phyloP scores from a whole-genome alignment of 208 protist genomes.

The Entamoeba invadens region DNA sequence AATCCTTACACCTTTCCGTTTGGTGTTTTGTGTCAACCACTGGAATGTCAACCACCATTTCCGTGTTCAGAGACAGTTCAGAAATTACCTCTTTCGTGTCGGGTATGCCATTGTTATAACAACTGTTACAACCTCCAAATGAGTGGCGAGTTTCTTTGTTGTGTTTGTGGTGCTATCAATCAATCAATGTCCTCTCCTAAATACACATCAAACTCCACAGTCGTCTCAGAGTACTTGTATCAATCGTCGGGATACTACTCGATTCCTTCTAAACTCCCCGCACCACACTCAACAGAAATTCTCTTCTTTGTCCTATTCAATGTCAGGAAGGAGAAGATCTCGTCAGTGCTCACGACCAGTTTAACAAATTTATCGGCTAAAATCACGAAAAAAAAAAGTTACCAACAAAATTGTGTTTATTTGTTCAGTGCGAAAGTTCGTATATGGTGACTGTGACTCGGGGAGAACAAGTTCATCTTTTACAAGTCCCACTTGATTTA shows the following conservation, averaged over 20 bases:
- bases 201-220: neutral
- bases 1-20: neutral
- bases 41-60: neutral
- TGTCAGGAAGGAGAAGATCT: neutral
- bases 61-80: neutral
- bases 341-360: neutral
- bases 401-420: neutral
- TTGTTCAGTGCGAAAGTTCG: neutral
- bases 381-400: neutral
- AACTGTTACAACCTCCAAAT: neutral
- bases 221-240: neutral
- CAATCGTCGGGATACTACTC: neutral
- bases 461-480: neutral
- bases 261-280: neutral
- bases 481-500: neutral
- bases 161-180: neutral
- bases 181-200: neutral
- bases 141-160: neutral
- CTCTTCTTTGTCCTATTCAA: neutral
- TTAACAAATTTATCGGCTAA: neutral
- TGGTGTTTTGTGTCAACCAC: neutral
- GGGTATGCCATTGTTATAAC: neutral
- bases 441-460: neutral
- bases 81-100: neutral
- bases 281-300: neutral